Base-by-base conservation (phyloP, 176 grass and related monocot species). In the Carex parvula region DNA sequence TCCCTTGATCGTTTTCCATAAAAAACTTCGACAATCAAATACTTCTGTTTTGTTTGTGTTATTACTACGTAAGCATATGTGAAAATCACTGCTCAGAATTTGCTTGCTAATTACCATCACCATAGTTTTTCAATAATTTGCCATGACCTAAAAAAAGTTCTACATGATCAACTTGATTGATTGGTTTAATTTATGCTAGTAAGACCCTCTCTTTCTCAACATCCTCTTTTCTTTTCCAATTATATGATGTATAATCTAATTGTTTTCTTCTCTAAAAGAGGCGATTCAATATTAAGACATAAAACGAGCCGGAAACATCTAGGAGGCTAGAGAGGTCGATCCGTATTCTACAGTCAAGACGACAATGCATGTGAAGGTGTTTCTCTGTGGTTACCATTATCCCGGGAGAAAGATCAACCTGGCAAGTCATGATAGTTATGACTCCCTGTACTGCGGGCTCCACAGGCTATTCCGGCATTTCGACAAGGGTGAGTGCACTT, bases 391-490 rank as follows among this genome's bases (percentile, higher is more conserved):
- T 83, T 41, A 64, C 16, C 56, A 5, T 16, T 82, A 12, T 21
- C 37, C 72, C 16, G 60, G 59, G 2, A 63, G 80, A 82, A 82
- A 82, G 37, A 82, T 82, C 60, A 82, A 82, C 32, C 30, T 82
- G 61, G 80, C 80, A 48, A 50, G 21, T 82, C 39, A 67, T 64
- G 21, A 66, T 67, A 67, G 63, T 26, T 83, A 83, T 29, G 60
- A 83, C 12, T 83, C 80, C 6, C 60, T 83, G 13, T 83, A 83
- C 12, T 52, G 17, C 12, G 80, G 80, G 63, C 80, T 83, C 59
- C 80, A 83, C 62, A 83, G 17, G 80, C 64, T 83, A 65, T 83
- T 83, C 48, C 80, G 80, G n/a, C 35, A 83, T 52, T 83, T 83
- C 4, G 80, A 83, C 62, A 83, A 83, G 60, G 35, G 80, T 82